phyloP scores from a whole-genome alignment of 169 alveolate species.

The Plasmodium coatneyi region DNA sequence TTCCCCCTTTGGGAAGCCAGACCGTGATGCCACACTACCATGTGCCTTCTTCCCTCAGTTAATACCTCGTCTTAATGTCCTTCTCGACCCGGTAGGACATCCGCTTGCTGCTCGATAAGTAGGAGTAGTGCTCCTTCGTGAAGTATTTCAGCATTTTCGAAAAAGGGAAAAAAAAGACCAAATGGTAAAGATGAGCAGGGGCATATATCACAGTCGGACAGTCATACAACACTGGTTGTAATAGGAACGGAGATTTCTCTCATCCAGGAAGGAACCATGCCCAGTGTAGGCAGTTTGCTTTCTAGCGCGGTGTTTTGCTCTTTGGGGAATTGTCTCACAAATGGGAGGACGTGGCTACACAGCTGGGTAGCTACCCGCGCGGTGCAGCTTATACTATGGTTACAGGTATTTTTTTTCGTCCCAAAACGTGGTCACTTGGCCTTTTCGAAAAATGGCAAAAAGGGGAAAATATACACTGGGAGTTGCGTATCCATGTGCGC shows the following conservation, averaged over 20 bases:
- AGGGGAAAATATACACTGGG: neutral
- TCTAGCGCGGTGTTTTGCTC: neutral
- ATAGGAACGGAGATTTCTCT: neutral
- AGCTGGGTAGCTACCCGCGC: neutral
- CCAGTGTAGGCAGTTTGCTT: neutral
- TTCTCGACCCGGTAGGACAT: conserved; percentile 32
- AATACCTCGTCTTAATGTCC: conserved; percentile 69
- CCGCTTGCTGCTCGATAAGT: conserved; percentile 10
- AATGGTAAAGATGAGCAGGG: neutral
- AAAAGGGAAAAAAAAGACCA: neutral
- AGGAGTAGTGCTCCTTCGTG: conserved; percentile 32
- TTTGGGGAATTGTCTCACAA: neutral
- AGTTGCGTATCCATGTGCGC: neutral
- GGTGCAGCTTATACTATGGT: neutral
- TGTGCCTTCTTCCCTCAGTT: neutral
- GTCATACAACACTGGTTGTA: neutral
- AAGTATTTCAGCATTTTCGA: conserved; percentile 41
- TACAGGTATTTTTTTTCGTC: neutral
- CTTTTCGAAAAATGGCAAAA: neutral
- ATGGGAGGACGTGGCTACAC: neutral
- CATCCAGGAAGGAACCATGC: neutral
- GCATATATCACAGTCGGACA: neutral
- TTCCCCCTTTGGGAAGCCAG: neutral
- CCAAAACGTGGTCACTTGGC: neutral
- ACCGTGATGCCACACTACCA: neutral